Base-by-base conservation (phyloP, 2,329 filamentous ascomycete species). In the Alternaria arborescens region DNA sequence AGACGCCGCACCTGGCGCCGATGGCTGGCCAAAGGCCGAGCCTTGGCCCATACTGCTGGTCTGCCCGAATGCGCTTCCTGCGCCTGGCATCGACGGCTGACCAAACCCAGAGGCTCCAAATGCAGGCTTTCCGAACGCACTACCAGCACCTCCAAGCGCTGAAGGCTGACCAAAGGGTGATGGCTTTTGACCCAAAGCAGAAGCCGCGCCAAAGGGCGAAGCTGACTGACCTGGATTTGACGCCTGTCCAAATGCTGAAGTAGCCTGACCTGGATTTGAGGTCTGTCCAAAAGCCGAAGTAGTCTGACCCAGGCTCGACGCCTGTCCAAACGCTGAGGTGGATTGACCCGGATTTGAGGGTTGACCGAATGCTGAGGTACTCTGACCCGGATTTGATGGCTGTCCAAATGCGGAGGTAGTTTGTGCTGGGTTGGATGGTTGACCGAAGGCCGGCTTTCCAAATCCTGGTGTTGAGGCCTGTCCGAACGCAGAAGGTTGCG, bases 251-350 rank as follows among this genome's bases (percentile, higher is more conserved):
- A 83, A 83, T 14, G 70, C 64, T 14, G 67, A 65, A 30, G 59
- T 61, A 26, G 59, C 54, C 44, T 64, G 57, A 3, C 56, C 63
- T 5, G 59, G 55, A 55, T 55, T 70, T n/a, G 71, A 69, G 1
- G 81, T 69, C 56, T 82, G 72, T 20, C 81, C 82, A 63, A 84
- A 83, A 5, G 79, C 72, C 32, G 71, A 65, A 20, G 56, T 61
- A 55, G 20, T 59, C 55, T 51, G 52, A 10, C 56, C 56, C 20
- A 44, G 43, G 16, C 32, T 55, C 10, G 56, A 59, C 8, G 52
- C 36, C 18, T 50, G 51, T 1, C 57, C 57, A 16, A 59, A 60
- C 8, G 57, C 52, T 20, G 52, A 60, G 22, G 52, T 30, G 18
- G 56, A 52, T 40, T 70, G 68, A n/a, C 68, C 67, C 3, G 62